Evolutionary conservation across 2,329 filamentous ascomycete genomes (phyloP).

Genomic region (Beauveria brongniartii): DNA sequence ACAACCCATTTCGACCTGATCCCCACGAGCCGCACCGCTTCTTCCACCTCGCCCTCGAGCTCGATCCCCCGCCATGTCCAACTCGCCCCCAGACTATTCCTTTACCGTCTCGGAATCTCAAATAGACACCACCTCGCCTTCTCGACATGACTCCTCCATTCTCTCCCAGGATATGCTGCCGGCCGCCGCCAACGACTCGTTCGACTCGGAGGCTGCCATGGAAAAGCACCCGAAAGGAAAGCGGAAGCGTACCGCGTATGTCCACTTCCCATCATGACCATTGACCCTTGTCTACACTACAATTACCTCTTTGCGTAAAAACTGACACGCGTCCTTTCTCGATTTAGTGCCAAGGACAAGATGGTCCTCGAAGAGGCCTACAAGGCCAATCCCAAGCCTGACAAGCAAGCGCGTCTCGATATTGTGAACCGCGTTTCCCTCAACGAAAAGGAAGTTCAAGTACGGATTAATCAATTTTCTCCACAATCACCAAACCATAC

Average conservation of each 20-base stretch:
- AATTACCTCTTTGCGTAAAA: background rate
- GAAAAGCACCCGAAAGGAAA: constrained; percentile 50
- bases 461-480: constrained; percentile 35
- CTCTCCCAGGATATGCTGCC: constrained; percentile 5
- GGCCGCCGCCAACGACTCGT: background rate
- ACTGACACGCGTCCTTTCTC: constrained; percentile 10
- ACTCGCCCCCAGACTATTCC: constrained; percentile 7
- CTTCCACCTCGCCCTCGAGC: background rate
- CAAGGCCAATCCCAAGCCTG: constrained; percentile 76
- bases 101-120: constrained; percentile 5
- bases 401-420: constrained; percentile 76
- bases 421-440: constrained; percentile 81
- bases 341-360: constrained; percentile 73
- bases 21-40: constrained; percentile 10
- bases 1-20: background rate
- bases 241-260: constrained; percentile 57
- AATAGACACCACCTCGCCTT: constrained; percentile 1
- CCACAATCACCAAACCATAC: background rate
- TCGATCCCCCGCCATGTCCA: background rate
- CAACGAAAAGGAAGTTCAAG: constrained; percentile 94
- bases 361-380: constrained; percentile 81
- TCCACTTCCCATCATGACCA: constrained; percentile 13
- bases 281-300: too few species aligned
- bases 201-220: constrained; percentile 14
- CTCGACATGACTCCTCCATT: constrained; percentile 7